phyloP scores from a whole-genome alignment of 2,329 filamentous ascomycete species.

The Pseudocercospora crystallina region DNA sequence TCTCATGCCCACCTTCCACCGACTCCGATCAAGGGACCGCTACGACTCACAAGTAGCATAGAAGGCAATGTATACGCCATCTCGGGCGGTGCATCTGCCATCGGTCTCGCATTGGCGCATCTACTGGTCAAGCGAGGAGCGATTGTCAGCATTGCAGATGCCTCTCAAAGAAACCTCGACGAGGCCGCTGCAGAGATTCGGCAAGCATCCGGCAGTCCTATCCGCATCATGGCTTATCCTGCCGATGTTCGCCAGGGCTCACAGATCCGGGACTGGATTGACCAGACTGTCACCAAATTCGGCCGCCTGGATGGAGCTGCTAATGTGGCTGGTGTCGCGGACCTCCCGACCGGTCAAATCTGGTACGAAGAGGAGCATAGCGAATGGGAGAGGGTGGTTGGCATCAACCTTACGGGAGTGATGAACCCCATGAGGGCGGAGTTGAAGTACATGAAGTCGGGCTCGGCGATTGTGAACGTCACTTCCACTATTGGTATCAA shows the following conservation, averaged over 20 bases:
- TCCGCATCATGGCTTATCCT: not conserved
- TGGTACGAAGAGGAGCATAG: slow-evolving; percentile 9
- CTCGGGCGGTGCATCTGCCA: slow-evolving; percentile 49
- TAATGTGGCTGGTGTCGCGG: not conserved
- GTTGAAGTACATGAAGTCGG: not conserved
- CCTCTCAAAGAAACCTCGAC: slow-evolving; percentile 38
- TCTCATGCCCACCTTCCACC: too few species aligned
- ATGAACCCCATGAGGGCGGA: not conserved
- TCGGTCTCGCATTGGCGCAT: slow-evolving; percentile 48
- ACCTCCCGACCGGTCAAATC: not conserved
- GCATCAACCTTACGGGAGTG: not conserved
- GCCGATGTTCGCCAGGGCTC: not conserved
- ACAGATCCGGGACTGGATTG: not conserved
- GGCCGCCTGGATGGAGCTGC: slow-evolving; percentile 1
- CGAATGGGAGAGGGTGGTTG: not conserved
- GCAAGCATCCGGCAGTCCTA: slow-evolving; percentile 11
- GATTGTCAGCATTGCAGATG: slow-evolving; percentile 48
- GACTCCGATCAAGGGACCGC: too few species aligned
- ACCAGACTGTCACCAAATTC: not conserved
- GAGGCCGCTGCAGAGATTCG: slow-evolving; percentile 23
- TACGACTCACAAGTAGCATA: not conserved
- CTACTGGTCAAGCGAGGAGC: slow-evolving; percentile 47
- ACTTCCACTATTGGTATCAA: not conserved
- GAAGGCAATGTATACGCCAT: slow-evolving; percentile 46
- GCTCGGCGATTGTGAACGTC: not conserved